Percentiles rank a stretch among this genome's conserved stretches.
Conservation (phyloP, 1,284 basidiomycete genomes). For the Sutorius eximius region DNA sequence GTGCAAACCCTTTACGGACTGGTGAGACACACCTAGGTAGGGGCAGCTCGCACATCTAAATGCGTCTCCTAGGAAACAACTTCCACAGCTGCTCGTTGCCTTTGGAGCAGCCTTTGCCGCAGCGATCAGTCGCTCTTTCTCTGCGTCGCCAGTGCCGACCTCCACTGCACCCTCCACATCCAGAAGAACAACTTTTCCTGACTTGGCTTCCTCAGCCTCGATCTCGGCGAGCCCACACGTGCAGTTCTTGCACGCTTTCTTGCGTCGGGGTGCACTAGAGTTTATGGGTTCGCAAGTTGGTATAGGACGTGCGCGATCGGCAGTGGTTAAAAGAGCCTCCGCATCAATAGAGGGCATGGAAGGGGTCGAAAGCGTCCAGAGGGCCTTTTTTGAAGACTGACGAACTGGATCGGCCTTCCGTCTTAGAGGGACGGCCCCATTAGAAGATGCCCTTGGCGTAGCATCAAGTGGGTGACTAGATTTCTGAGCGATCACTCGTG, state of each 20-base stretch:
- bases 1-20: conserved; percentile 1
- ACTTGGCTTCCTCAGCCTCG: conserved; percentile 73
- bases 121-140: conserved; percentile 60
- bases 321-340: conserved; percentile 71
- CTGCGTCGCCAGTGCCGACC: conserved; percentile 59
- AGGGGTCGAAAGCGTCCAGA: conserved; percentile 72
- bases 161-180: conserved; percentile 61
- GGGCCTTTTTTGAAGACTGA: conserved; percentile 69
- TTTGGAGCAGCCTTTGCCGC: conserved; percentile 73
- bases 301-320: conserved; percentile 68
- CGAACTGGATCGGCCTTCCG: conserved; percentile 56
- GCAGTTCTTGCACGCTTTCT: conserved; percentile 93
- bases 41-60: conserved; percentile 96
- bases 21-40: conserved; percentile 76
- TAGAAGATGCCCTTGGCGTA: conserved; percentile 39
- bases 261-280: conserved; percentile 56
- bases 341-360: conserved; percentile 71
- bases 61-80: conserved; percentile 96
- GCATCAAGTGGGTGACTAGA: conserved; percentile 43
- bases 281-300: conserved; percentile 65
- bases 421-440: conserved; percentile 45
- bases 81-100: conserved; percentile 96
- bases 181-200: conserved; percentile 64
- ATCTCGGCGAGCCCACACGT: conserved; percentile 92
- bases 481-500: conserved; percentile 62